These are phyloP conservation scores for Chalciporus sphaerocephalus DNA, from an alignment of 768 basidiomycete genomes.

Conservation along the genomic window DNA sequence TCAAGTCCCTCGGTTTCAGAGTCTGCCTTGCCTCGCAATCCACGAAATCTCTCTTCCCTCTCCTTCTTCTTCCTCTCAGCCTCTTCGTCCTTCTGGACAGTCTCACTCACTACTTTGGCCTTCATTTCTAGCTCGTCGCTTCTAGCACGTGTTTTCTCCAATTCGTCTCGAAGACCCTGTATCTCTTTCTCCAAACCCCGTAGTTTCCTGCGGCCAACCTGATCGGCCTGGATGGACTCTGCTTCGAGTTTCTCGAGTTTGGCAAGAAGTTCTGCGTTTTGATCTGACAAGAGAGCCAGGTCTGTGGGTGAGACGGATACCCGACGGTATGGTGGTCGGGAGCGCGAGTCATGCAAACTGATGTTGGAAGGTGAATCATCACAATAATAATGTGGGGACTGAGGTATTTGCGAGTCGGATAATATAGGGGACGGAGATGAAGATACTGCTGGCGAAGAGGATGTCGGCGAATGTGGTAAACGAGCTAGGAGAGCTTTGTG, in stretches of 20 bases:
- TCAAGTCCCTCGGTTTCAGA: slow-evolving; percentile 30
- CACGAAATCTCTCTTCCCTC: slow-evolving; percentile 51
- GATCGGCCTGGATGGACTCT: slow-evolving; percentile 64
- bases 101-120: slow-evolving; percentile 40
- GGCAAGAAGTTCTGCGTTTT: slow-evolving; percentile 74
- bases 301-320: slow-evolving; percentile 67
- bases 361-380: slow-evolving; percentile 24
- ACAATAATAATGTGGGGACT: slow-evolving; percentile 33
- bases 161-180: slow-evolving; percentile 62
- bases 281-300: slow-evolving; percentile 68
- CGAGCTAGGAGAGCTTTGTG: slow-evolving; percentile 70
- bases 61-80: slow-evolving; percentile 28
- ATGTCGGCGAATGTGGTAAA: slow-evolving; percentile 45
- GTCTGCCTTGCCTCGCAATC: slow-evolving; percentile 41
- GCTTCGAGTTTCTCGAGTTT: slow-evolving; percentile 74
- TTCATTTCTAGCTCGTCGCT: slow-evolving; percentile 71
- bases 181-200: slow-evolving; percentile 79
- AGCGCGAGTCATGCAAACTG: slow-evolving; percentile 17
- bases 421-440: slow-evolving; percentile 23
- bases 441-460: slow-evolving; percentile 30
- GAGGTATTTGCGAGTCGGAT: slow-evolving; percentile 24
- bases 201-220: slow-evolving; percentile 62
- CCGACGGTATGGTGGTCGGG: slow-evolving; percentile 31
- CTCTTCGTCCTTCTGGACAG: slow-evolving; percentile 28
- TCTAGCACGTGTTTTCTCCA: slow-evolving; percentile 69